A percentile compares a stretch with the other conserved stretches of the same genome.
Conservation (phyloP, 2,329 filamentous ascomycete species). For the Colletotrichum destructivum region DNA sequence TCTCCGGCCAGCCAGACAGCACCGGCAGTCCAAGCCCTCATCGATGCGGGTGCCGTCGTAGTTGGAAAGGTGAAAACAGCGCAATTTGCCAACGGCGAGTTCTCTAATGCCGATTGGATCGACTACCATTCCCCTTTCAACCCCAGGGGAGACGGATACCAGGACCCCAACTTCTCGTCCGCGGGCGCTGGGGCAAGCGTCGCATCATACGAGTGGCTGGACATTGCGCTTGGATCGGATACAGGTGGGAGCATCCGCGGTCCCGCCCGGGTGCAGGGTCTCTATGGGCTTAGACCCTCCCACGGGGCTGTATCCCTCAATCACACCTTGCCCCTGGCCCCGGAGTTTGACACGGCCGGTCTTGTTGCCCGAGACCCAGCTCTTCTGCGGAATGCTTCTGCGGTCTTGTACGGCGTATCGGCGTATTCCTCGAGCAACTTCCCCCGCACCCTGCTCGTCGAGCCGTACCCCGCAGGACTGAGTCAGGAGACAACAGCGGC, state of each 20-base stretch:
- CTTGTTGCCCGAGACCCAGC: no score
- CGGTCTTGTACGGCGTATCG: no score
- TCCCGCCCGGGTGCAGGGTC: constrained; percentile 58
- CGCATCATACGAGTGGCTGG: constrained; percentile 46
- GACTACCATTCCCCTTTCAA: constrained; percentile 49
- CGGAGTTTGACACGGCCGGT: constrained; percentile 39
- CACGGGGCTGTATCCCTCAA: constrained; percentile 56
- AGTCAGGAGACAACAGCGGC: no score
- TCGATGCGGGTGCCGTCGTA: constrained; percentile 69
- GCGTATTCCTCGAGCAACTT: no score
- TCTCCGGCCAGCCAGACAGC: constrained; percentile 60
- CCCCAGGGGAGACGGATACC: constrained; percentile 50
- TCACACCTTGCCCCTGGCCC: constrained; percentile 57
- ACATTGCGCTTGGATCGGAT: constrained; percentile 45
- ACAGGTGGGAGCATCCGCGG: constrained; percentile 42
- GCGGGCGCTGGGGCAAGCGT: constrained; percentile 45
- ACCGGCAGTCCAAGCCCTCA: constrained; percentile 66
- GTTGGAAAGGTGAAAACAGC: constrained; percentile 61
- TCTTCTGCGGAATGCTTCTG: no score
- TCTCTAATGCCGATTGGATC: constrained; percentile 62
- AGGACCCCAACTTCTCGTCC: constrained; percentile 43
- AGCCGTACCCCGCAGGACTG: no score
- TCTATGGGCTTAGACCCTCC: constrained; percentile 61
- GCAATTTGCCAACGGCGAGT: constrained; percentile 57
- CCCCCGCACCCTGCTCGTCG: no score